A percentile compares a stretch with the other conserved stretches of the same genome.
phyloP scores from a whole-genome alignment of 495 filamentous ascomycete species.

The Collariella sp. region DNA sequence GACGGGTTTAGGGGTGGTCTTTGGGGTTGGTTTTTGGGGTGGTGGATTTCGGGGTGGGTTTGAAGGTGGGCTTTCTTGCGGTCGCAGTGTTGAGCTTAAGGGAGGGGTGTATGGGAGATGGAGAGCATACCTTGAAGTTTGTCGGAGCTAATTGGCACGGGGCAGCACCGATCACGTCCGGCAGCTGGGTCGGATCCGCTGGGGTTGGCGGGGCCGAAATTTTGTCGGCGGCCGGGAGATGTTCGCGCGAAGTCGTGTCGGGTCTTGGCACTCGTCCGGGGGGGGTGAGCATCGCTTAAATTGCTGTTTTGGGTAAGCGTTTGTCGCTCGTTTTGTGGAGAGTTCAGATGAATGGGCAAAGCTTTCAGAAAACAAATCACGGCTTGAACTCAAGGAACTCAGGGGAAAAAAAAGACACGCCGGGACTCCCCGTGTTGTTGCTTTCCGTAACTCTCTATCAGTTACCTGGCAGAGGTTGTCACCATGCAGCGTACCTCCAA shows the following conservation, averaged over 20 bases:
- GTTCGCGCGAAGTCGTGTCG: neutral
- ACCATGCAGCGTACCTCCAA: too few relatives aligned
- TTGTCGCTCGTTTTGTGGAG: too few relatives aligned
- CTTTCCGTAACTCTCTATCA: too few relatives aligned
- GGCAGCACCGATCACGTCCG: neutral
- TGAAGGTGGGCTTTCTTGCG: neutral
- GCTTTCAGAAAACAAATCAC: too few relatives aligned
- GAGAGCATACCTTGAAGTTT: neutral
- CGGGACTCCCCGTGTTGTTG: too few relatives aligned
- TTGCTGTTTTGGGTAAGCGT: too few relatives aligned
- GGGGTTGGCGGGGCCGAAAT: slow-evolving; percentile 6
- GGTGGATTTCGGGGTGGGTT: neutral
- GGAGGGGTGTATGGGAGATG: neutral
- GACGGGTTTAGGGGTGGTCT: neutral
- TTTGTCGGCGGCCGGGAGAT: neutral
- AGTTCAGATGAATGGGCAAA: too few relatives aligned
- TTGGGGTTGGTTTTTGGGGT: neutral
- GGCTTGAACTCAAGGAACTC: too few relatives aligned
- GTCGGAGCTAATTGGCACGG: neutral
- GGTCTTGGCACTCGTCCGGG: neutral
- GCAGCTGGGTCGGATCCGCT: neutral
- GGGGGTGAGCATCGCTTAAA: too few relatives aligned
- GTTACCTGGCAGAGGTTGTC: too few relatives aligned
- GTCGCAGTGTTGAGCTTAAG: neutral
- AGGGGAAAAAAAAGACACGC: too few relatives aligned